Evolutionary conservation across 2,329 filamentous ascomycete species (phyloP).

Genomic region (Pseudodiploospora longispora): DNA sequence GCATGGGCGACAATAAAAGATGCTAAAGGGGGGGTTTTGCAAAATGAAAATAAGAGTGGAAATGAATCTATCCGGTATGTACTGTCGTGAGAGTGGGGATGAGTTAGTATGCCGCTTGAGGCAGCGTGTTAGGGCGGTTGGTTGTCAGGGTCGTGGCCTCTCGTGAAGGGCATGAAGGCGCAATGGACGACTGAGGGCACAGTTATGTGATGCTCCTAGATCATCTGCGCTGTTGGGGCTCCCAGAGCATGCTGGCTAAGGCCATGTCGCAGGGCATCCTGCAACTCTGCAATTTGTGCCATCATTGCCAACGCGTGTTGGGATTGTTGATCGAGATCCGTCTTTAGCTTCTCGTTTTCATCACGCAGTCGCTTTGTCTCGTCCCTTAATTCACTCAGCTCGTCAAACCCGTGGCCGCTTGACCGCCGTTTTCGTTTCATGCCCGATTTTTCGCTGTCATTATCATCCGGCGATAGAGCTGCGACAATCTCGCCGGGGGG

Average conservation of each 20-base stretch:
- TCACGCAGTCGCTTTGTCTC: slow-evolving; percentile 59
- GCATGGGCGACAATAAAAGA: too few species aligned
- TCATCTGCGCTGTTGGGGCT: slow-evolving; percentile 34
- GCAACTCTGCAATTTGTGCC: slow-evolving; percentile 39
- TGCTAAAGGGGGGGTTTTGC: too few species aligned
- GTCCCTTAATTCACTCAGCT: slow-evolving; percentile 49
- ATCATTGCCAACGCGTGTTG: slow-evolving; percentile 40
- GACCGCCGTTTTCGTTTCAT: slow-evolving; percentile 40
- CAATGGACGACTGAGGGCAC: too few species aligned
- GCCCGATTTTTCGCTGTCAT: slow-evolving; percentile 36
- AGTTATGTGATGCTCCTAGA: slow-evolving; percentile 17
- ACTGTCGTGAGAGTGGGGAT: slow-evolving; percentile 5
- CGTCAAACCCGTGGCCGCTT: slow-evolving; percentile 27
- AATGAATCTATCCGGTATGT: slow-evolving; percentile 5
- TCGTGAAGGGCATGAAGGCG: too few species aligned
- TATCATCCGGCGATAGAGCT: slow-evolving; percentile 35
- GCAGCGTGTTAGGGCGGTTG: too few species aligned
- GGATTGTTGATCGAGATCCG: slow-evolving; percentile 41
- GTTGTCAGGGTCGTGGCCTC: too few species aligned
- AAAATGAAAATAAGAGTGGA: not conserved
- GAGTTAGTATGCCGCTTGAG: too few species aligned
- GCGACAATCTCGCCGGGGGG: slow-evolving; percentile 25
- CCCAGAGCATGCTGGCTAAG: slow-evolving; percentile 23
- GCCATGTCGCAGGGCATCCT: slow-evolving; percentile 32
- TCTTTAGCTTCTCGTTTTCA: slow-evolving; percentile 54